A percentile compares a stretch with the other conserved stretches of the same genome.
These are phyloP conservation scores for Akanthomyces lecanii DNA, from an alignment of 2,329 filamentous ascomycete genomes.

Conservation along the genomic window DNA sequence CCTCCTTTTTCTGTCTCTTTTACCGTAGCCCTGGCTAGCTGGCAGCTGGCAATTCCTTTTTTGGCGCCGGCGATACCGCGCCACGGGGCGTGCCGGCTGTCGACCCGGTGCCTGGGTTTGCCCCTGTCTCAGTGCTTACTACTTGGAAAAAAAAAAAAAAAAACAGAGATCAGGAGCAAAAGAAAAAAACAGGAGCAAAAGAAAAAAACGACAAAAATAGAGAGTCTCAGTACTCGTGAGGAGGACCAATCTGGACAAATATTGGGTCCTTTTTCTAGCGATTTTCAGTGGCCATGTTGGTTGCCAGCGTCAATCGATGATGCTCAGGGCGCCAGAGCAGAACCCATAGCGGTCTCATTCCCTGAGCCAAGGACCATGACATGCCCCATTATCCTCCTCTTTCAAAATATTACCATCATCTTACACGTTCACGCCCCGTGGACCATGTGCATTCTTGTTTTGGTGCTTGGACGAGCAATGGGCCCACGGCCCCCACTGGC, in stretches of 20 bases:
- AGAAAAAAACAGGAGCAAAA: not conserved
- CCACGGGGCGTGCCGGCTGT: constrained; percentile 6
- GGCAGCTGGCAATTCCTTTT: not conserved
- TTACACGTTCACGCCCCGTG: constrained; percentile 7
- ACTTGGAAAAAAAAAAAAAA: not conserved
- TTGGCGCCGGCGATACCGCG: constrained; percentile 2
- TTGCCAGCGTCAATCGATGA: too few relatives aligned
- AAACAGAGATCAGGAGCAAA: too few relatives aligned
- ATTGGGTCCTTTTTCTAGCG: not conserved
- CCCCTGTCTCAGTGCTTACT: not conserved
- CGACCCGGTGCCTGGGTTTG: not conserved
- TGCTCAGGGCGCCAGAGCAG: too few relatives aligned
- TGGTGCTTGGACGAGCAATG: constrained; percentile 9
- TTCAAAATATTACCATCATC: constrained; percentile 1
- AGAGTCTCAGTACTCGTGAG: not conserved
- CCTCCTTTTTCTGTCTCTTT: not conserved
- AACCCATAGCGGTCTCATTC: not conserved
- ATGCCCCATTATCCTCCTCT: not conserved
- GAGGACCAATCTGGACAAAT: too few relatives aligned
- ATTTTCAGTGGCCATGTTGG: too few relatives aligned
- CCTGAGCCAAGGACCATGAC: not conserved
- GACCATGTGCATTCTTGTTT: constrained; percentile 8
- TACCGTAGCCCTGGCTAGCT: not conserved
- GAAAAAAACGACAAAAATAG: not conserved
- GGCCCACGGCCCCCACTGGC: constrained; percentile 10